These are phyloP conservation scores for Solanum lignicaule DNA, from an alignment of 257 asterid genomes.

Conservation along the genomic window DNA sequence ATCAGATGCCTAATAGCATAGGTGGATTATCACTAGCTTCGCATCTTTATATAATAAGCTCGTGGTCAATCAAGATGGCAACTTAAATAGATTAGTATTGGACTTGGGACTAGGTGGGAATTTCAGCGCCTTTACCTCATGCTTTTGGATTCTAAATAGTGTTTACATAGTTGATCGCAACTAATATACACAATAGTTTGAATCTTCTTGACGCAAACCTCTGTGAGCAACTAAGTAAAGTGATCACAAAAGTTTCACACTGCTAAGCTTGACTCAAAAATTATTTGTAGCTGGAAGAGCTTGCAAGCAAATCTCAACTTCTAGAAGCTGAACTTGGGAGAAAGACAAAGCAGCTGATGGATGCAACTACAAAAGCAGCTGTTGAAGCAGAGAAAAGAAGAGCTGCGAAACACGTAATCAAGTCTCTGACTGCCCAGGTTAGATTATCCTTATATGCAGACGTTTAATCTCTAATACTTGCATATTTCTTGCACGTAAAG, in stretches of 20 bases:
- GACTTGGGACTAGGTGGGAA: neutral
- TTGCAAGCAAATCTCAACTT: constrained; percentile 45
- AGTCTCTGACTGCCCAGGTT: constrained; percentile 70
- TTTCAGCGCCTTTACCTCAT: neutral
- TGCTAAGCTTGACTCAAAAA: neutral
- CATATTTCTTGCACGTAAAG: neutral
- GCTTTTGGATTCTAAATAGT: neutral
- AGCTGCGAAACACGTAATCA: constrained; percentile 75
- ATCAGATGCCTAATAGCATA: neutral
- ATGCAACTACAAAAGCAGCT: constrained; percentile 40
- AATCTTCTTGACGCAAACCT: neutral
- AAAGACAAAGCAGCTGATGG: constrained; percentile 54
- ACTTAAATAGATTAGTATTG: neutral
- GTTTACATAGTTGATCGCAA: neutral
- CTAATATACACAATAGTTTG: neutral
- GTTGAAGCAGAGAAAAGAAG: constrained; percentile 59
- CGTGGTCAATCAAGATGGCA: neutral
- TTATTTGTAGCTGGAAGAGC: constrained; percentile 54
- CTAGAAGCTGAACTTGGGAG: constrained; percentile 66
- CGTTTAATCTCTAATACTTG: neutral
- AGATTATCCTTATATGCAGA: neutral
- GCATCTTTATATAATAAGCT: neutral
- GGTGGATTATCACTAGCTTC: neutral
- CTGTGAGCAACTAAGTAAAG: neutral
- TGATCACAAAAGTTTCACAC: neutral